These are phyloP conservation scores for Citrullus colocynthis DNA, from an alignment of 306 rosid genomes.

Conservation along the genomic window DNA sequence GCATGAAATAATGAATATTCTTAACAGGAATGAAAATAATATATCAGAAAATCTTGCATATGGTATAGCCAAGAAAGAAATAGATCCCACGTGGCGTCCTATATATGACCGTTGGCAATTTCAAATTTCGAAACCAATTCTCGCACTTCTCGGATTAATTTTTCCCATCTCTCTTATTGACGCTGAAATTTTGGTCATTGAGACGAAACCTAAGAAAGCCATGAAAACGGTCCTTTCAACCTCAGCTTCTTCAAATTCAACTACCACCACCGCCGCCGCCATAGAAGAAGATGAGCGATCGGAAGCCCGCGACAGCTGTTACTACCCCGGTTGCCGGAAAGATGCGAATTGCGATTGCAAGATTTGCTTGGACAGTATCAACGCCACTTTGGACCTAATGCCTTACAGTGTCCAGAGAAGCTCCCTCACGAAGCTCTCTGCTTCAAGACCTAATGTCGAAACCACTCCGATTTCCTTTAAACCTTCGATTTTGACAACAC, in stretches of 20 bases:
- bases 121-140: constrained; percentile 26
- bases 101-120: constrained; percentile 48
- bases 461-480: constrained; percentile 51
- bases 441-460: constrained; percentile 24
- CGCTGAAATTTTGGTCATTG: neutral
- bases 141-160: neutral
- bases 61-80: neutral
- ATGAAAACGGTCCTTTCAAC: constrained; percentile 21
- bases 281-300: constrained; percentile 27
- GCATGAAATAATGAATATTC: neutral
- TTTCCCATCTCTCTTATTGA: neutral
- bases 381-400: constrained; percentile 79
- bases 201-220: neutral
- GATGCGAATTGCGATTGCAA: constrained; percentile 66
- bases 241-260: constrained; percentile 25
- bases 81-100: neutral
- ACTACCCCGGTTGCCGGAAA: constrained; percentile 74
- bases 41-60: neutral
- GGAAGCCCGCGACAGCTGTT: constrained; percentile 43
- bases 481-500: constrained; percentile 39
- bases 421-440: constrained; percentile 47
- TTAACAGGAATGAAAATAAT: neutral
- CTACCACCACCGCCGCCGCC: constrained; percentile 3
- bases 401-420: constrained; percentile 47
- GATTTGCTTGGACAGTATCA: constrained; percentile 70